These are phyloP conservation scores for Bipolaris gigantea DNA, from an alignment of 2,329 filamentous ascomycete species.

Conservation along the genomic window DNA sequence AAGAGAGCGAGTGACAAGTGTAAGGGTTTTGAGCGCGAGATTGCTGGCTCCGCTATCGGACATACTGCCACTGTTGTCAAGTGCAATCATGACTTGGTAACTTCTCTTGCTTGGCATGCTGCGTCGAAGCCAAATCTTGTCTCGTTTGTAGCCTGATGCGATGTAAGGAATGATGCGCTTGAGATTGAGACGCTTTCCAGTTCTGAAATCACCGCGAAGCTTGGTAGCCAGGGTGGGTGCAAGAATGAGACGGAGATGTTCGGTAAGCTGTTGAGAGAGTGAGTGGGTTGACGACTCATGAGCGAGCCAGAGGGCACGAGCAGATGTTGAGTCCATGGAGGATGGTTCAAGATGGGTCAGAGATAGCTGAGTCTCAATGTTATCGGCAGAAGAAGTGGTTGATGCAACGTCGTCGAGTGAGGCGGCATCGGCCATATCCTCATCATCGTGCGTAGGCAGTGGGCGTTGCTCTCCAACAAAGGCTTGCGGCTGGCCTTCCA, in stretches of 20 bases:
- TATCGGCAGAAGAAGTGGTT: slow-evolving; percentile 41
- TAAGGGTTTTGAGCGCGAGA: slow-evolving; percentile 90
- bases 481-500: slow-evolving; percentile 45
- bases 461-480: slow-evolving; percentile 51
- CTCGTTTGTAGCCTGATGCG: slow-evolving; percentile 94
- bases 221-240: slow-evolving; percentile 94
- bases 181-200: slow-evolving; percentile 97
- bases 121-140: slow-evolving; percentile 99
- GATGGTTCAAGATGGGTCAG: slow-evolving; percentile 66
- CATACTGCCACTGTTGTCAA: slow-evolving; percentile 96
- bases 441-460: slow-evolving; percentile 36
- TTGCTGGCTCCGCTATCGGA: slow-evolving; percentile 74
- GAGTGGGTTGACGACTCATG: slow-evolving; percentile 84
- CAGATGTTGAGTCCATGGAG: slow-evolving; percentile 54
- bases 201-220: slow-evolving; percentile 93
- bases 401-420: slow-evolving; percentile 41
- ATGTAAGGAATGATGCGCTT: slow-evolving; percentile 99
- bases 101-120: slow-evolving; percentile 87
- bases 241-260: slow-evolving; percentile 93
- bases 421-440: slow-evolving; percentile 43
- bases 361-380: slow-evolving; percentile 64
- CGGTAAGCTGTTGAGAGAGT: slow-evolving; percentile 85
- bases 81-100: slow-evolving; percentile 96
- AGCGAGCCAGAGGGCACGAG: slow-evolving; percentile 77
- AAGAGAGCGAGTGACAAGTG: slow-evolving; percentile 83